Conservation (phyloP, 106 monocot genomes). For the Gastrodia elata region DNA sequence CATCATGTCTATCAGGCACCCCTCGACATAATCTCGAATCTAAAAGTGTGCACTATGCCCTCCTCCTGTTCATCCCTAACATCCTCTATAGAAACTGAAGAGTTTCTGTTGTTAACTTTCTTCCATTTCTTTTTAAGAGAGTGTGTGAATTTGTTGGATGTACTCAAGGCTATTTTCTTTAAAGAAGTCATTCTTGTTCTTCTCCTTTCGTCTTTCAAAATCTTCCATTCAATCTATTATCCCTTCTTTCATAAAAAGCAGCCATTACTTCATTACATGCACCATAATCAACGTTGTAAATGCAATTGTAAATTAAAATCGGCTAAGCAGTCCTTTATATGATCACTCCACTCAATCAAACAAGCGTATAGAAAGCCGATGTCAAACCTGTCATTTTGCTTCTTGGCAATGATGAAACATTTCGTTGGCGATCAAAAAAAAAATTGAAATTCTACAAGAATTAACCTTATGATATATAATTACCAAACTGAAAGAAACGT, state of each 20-base stretch:
- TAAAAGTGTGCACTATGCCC: slow-evolving; percentile 27
- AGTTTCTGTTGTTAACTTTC: slow-evolving; percentile 20
- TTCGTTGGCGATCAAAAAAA: not conserved
- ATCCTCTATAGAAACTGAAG: slow-evolving; percentile 44
- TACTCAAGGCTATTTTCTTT: slow-evolving; percentile 3
- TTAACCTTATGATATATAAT: not conserved
- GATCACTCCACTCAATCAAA: not conserved
- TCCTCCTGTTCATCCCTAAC: slow-evolving; percentile 50
- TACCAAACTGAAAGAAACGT: not conserved
- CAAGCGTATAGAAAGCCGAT: not conserved
- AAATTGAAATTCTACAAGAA: not conserved
- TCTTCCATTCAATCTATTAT: not conserved
- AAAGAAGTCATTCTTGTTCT: slow-evolving; percentile 6
- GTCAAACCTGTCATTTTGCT: not conserved
- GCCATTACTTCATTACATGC: not conserved
- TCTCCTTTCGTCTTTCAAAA: slow-evolving; percentile 3
- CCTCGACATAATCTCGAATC: slow-evolving; percentile 27
- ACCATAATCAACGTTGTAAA: not conserved
- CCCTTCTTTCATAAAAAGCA: slow-evolving; percentile 5
- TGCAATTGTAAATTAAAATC: not conserved
- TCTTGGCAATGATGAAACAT: not conserved
- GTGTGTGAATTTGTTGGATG: slow-evolving; percentile 8
- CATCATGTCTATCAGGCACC: slow-evolving; percentile 39
- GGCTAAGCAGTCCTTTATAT: not conserved
- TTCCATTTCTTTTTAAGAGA: slow-evolving; percentile 25